A percentile compares a stretch with the other conserved stretches of the same genome.
phyloP scores from a whole-genome alignment of 306 rosid species.

The Corylus heterophylla region DNA sequence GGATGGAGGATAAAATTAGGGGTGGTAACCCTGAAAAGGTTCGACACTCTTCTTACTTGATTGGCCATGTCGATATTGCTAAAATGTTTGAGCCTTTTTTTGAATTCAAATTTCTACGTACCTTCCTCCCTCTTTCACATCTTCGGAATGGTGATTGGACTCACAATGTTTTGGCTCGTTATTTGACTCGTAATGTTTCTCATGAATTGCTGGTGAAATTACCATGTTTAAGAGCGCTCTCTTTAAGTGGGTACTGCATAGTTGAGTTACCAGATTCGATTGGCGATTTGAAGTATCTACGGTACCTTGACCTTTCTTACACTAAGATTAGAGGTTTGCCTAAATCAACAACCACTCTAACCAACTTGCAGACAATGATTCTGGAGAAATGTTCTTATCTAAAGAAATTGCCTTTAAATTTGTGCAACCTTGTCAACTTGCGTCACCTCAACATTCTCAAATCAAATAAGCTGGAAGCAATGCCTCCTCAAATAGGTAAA shows the following conservation, averaged over 20 bases:
- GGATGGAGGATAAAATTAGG: neutral
- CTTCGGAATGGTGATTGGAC: neutral
- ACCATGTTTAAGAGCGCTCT: neutral
- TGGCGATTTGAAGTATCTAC: neutral
- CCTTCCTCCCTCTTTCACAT: neutral
- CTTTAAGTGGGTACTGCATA: neutral
- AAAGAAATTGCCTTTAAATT: neutral
- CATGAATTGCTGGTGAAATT: neutral
- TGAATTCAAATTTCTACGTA: neutral
- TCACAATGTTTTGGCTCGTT: no score
- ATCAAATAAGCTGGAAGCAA: no score
- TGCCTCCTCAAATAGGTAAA: neutral
- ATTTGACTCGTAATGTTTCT: neutral
- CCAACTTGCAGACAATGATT: slow-evolving; percentile 8
- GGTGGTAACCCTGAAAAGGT: neutral
- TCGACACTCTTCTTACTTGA: slow-evolving; percentile 14
- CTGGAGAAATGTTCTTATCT: neutral
- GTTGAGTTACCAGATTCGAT: neutral
- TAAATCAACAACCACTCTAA: neutral
- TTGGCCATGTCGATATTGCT: no score
- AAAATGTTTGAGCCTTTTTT: neutral
- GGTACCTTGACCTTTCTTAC: slow-evolving; percentile 7
- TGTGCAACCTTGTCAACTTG: neutral
- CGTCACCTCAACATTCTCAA: no score
- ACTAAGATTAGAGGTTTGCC: neutral